These are phyloP conservation scores for Fusarium nematophilum DNA, from an alignment of 2,329 filamentous ascomycete genomes.

Conservation along the genomic window DNA sequence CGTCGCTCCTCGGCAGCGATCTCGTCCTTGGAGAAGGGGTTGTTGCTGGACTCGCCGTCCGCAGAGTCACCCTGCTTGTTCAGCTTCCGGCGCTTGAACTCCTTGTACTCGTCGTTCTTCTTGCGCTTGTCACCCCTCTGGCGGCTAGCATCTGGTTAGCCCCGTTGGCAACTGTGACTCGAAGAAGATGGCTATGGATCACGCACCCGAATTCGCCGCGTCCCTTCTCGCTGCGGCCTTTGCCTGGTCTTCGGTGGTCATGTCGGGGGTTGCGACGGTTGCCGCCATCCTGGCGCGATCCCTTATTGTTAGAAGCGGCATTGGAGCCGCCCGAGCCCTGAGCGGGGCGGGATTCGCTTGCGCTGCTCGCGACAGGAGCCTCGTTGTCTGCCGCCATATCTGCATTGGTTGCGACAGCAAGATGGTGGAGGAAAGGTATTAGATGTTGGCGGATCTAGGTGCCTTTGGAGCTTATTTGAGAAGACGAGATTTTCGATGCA, in stretches of 20 bases:
- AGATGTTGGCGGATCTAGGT: conserved; percentile 12
- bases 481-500: conserved; percentile 38
- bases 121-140: conserved; percentile 53
- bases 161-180: conserved; percentile 42
- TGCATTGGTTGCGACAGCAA: conserved; percentile 45
- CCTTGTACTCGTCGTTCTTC: conserved; percentile 53
- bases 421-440: conserved; percentile 1
- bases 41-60: conserved; percentile 48
- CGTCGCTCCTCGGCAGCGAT: conserved; percentile 87
- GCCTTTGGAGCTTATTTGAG: conserved; percentile 24
- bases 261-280: conserved; percentile 45
- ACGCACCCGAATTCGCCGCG: conserved; percentile 47
- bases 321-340: conserved; percentile 36
- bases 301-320: conserved; percentile 24
- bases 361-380: conserved; percentile 42
- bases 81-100: conserved; percentile 56
- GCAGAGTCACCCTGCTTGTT: conserved; percentile 50
- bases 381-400: conserved; percentile 49
- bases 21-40: conserved; percentile 77
- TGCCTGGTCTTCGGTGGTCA: conserved; percentile 44
- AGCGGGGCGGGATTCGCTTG: conserved; percentile 25
- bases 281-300: conserved; percentile 37
- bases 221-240: conserved; percentile 46
- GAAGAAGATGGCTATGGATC: background rate
- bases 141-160: conserved; percentile 52